Percentiles rank a stretch among this genome's conserved stretches.
phyloP scores from a whole-genome alignment of 495 filamentous ascomycete species.

The Usnea hakonensis region DNA sequence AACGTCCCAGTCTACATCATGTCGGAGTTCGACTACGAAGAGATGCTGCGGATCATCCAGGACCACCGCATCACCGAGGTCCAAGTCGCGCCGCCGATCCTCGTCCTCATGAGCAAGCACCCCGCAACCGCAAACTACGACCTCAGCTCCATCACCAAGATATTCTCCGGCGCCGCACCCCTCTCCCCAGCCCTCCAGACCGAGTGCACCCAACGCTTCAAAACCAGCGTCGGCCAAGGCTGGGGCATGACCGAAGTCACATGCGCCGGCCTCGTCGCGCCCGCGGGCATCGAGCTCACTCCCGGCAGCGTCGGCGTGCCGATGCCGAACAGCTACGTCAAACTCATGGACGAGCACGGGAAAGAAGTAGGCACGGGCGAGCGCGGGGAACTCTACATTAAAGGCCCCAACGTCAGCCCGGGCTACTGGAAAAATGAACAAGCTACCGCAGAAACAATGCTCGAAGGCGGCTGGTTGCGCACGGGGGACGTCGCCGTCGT shows the following conservation, averaged over 20 bases:
- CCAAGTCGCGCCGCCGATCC: slow-evolving; percentile 79
- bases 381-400: slow-evolving; percentile 33
- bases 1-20: slow-evolving; percentile 54
- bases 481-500: slow-evolving; percentile 37
- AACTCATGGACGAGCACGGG: slow-evolving; percentile 27
- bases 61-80: slow-evolving; percentile 63
- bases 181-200: slow-evolving; percentile 73
- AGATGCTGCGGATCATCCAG: slow-evolving; percentile 69
- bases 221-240: slow-evolving; percentile 66
- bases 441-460: slow-evolving; percentile 36
- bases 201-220: slow-evolving; percentile 61
- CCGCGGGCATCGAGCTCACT: background rate
- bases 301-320: slow-evolving; percentile 15
- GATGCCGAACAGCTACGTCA: slow-evolving; percentile 35
- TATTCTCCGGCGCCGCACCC: slow-evolving; percentile 86
- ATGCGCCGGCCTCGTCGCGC: slow-evolving; percentile 31
- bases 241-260: slow-evolving; percentile 75
- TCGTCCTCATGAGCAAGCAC: slow-evolving; percentile 72
- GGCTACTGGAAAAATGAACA: slow-evolving; percentile 38
- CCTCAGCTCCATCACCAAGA: slow-evolving; percentile 67
- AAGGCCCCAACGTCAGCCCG: slow-evolving; percentile 33
- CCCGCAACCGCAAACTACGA: slow-evolving; percentile 73
- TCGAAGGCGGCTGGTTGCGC: slow-evolving; percentile 36
- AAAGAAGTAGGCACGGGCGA: slow-evolving; percentile 18
- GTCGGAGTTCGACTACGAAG: slow-evolving; percentile 72